Percentiles rank a stretch among this genome's conserved stretches.
Conservation (phyloP, 2,329 filamentous ascomycete genomes). For the Fusarium sp. region DNA sequence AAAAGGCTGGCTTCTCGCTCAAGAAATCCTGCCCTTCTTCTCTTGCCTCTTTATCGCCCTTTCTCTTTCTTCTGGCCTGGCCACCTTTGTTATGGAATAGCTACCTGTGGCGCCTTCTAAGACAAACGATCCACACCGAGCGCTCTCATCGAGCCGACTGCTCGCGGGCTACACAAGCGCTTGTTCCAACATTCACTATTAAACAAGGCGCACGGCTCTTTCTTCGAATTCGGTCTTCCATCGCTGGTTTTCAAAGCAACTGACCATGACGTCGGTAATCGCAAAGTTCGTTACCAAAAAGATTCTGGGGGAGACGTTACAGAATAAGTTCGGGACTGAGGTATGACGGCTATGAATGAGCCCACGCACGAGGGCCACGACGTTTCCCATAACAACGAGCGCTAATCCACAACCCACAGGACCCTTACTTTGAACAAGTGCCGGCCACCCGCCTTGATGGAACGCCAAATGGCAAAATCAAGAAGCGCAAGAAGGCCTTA, state of each 20-base stretch:
- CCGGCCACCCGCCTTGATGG: slow-evolving; percentile 80
- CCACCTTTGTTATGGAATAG: slow-evolving; percentile 30
- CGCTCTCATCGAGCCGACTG: slow-evolving; percentile 30
- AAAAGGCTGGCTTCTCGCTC: slow-evolving; percentile 17
- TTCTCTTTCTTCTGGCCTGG: slow-evolving; percentile 24
- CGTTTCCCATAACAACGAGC: not conserved
- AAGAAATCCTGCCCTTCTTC: slow-evolving; percentile 7
- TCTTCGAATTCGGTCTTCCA: not conserved
- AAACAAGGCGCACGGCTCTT: slow-evolving; percentile 3
- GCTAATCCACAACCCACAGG: slow-evolving; percentile 65
- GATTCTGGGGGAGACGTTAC: slow-evolving; percentile 69
- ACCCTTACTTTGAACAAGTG: slow-evolving; percentile 91
- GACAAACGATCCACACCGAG: slow-evolving; percentile 39
- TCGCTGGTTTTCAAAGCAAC: not conserved
- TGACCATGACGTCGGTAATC: slow-evolving; percentile 66
- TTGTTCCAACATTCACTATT: slow-evolving; percentile 3
- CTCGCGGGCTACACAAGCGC: slow-evolving; percentile 7
- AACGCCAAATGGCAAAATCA: slow-evolving; percentile 78
- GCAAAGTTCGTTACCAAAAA: slow-evolving; percentile 71
- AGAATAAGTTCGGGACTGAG: slow-evolving; percentile 73
- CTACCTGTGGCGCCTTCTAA: slow-evolving; percentile 42
- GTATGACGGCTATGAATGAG: slow-evolving; percentile 53
- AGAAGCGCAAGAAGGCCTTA: slow-evolving; percentile 88
- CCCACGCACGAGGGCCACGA: not conserved
- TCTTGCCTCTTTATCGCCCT: slow-evolving; percentile 10